Evolutionary conservation across 2,329 filamentous ascomycete species (phyloP), one percentile per base, ranked within the genome.

Genomic region (Arthrinium puccinioides): DNA sequence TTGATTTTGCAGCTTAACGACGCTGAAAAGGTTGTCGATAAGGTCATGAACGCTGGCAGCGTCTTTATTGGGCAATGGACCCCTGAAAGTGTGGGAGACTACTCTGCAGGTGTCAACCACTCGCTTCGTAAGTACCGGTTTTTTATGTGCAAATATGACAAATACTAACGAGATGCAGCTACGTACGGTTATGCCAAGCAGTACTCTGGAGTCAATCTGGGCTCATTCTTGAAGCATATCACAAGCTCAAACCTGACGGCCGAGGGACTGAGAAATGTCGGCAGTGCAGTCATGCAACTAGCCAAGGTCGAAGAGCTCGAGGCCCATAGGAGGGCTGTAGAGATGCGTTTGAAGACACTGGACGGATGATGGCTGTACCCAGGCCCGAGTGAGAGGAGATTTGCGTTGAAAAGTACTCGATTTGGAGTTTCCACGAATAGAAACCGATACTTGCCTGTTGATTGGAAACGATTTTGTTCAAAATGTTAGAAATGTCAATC

Each of bases 111-210:
- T 54, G 92, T 98, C 28, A 98, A 98, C 62, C 92, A 98, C 69
- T 94, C 87, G 41, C 69, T 98, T 47, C 92, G 88, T 94, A 82
- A 77, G 87, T 82, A 25, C 34, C 21, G 13, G 7, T 27, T 19
- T 40, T 32, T 35, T n/a, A 10, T 30, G 14, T 9, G 11, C 20
- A 39, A 19, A 34, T 9, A n/a, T 26, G 16, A 40, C 49, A 41
- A 52, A 15, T 26, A 38, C 33, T 49, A 41, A 47, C 37, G 14
- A 14, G 32, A 11, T 18, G 21, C 49, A 94, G 88, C 92, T 36
- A 98, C 92, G 1, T 98, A 97, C 56, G 92, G 92, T 27, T 98
- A 94, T 54, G 92, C 92, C 33, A 95, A 94, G 66, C 92, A 98
- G 62, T 98, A 98, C 68, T 96, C 88, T 6, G 92, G 92, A 36